Evolutionary conservation across 75 land plant genomes (phyloP).

Genomic region (Pinus taeda): DNA sequence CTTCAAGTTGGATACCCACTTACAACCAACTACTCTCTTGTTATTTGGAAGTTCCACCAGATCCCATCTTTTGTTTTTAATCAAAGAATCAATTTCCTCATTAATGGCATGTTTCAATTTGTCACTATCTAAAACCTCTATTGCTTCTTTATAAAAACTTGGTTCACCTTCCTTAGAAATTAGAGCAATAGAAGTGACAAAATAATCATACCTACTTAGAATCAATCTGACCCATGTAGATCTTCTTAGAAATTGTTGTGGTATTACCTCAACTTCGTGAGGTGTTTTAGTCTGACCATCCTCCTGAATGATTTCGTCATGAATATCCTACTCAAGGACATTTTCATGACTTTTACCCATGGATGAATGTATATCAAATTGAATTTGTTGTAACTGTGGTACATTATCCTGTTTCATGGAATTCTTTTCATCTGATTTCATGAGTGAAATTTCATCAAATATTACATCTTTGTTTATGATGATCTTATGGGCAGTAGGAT

Average conservation of each 20-base stretch:
- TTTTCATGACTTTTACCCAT: too few relatives aligned
- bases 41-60: background rate
- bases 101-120: slow-evolving; percentile 6
- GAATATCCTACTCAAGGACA: too few relatives aligned
- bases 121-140: background rate
- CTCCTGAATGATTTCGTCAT: too few relatives aligned
- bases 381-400: background rate
- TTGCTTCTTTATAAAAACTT: background rate
- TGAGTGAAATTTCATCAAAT: too few relatives aligned
- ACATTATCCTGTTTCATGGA: background rate
- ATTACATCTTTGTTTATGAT: too few relatives aligned
- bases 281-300: too few relatives aligned
- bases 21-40: background rate
- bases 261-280: background rate
- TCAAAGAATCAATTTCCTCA: background rate
- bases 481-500: too few relatives aligned
- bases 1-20: too few relatives aligned
- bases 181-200: background rate
- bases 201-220: too few relatives aligned
- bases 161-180: background rate
- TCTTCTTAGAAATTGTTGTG: background rate
- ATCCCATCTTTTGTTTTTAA: slow-evolving; percentile 2
- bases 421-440: too few relatives aligned
- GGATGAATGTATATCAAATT: too few relatives aligned
- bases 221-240: too few relatives aligned